Evolutionary conservation across 495 filamentous ascomycete genomes (phyloP).

Genomic region (Penicillium crystallinum): DNA sequence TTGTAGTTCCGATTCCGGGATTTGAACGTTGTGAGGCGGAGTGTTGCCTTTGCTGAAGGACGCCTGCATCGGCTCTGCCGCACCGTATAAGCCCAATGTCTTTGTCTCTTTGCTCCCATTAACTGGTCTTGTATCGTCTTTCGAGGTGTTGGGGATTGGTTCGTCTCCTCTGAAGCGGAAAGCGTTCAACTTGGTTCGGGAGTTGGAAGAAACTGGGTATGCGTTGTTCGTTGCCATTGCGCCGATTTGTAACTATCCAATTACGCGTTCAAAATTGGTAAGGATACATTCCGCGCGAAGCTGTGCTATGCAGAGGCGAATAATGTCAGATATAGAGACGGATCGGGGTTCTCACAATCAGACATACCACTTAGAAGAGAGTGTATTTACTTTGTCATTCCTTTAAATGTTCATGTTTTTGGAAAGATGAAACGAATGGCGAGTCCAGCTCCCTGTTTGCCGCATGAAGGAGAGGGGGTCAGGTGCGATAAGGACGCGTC

Average conservation of each 20-base stretch:
- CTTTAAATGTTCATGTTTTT: not conserved
- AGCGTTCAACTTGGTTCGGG: constrained; percentile 53
- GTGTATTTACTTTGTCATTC: constrained; percentile 1
- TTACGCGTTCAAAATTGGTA: constrained; percentile 17
- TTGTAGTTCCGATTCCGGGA: constrained; percentile 6
- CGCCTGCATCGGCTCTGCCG: constrained; percentile 27
- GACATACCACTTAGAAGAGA: not conserved
- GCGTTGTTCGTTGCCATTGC: constrained; percentile 25
- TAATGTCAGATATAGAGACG: constrained; percentile 15
- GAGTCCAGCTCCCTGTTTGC: constrained; percentile 9
- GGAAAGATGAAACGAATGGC: not conserved
- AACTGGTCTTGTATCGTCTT: constrained; percentile 17
- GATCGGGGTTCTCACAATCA: not conserved
- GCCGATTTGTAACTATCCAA: constrained; percentile 11
- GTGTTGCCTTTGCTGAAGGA: constrained; percentile 21
- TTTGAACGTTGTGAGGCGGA: constrained; percentile 1
- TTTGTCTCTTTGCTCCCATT: constrained; percentile 39
- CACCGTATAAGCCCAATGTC: constrained; percentile 38
- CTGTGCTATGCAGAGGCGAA: not conserved
- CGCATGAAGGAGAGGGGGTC: not conserved
- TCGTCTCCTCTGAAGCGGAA: constrained; percentile 46
- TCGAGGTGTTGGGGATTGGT: constrained; percentile 27
- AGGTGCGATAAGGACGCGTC: constrained; percentile 36
- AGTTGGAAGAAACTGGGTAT: constrained; percentile 45
- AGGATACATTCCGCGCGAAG: constrained; percentile 21